phyloP scores from a whole-genome alignment of 2,329 filamentous ascomycete genomes.

The Trichophyton schoenleinii region DNA sequence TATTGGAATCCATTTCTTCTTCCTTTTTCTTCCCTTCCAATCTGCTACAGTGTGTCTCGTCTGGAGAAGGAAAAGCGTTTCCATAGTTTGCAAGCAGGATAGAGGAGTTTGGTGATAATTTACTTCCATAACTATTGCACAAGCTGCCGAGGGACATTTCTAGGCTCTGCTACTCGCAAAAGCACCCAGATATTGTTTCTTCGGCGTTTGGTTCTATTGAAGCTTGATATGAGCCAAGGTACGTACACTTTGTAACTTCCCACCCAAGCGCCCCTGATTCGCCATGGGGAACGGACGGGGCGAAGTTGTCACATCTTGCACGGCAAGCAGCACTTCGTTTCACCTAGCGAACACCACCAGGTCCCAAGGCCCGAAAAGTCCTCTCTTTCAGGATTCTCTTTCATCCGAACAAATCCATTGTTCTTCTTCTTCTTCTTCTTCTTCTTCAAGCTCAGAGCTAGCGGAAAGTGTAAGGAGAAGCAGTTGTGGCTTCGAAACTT shows the following conservation, averaged over 20 bases:
- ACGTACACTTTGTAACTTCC: not conserved
- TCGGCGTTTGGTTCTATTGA: not conserved
- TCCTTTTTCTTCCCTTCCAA: not conserved
- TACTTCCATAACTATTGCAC: not conserved
- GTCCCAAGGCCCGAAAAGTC: no score
- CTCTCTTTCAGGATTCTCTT: no score
- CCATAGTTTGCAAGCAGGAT: not conserved
- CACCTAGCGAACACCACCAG: no score
- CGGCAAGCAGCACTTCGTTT: no score
- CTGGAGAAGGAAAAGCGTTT: not conserved
- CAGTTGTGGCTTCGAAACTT: not conserved
- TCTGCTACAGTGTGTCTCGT: not conserved
- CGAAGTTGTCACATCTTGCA: not conserved
- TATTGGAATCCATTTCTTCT: not conserved
- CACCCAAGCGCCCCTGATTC: not conserved
- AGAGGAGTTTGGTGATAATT: not conserved
- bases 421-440: no score
- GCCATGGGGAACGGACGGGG: not conserved
- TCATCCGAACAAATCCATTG: no score
- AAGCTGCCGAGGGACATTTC: no score
- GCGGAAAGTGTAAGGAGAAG: no score
- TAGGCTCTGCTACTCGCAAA: no score
- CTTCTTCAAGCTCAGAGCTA: no score
- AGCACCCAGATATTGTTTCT: no score
- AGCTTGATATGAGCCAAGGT: not conserved